phyloP scores from a whole-genome alignment of 495 filamentous ascomycete genomes.

The Daldinia childiae region DNA sequence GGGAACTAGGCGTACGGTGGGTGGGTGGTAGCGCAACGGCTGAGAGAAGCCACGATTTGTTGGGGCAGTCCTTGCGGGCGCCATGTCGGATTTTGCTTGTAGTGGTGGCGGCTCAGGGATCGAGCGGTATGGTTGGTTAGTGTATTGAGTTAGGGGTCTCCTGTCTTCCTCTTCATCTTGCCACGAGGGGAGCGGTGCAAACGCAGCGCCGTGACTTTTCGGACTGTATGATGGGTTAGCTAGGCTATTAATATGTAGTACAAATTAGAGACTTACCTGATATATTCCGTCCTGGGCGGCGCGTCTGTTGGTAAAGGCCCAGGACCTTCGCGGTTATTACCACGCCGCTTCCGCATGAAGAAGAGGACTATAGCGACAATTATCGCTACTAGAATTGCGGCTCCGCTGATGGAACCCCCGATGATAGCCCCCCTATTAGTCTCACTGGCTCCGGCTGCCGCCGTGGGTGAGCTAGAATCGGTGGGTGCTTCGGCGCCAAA shows the following conservation, averaged over 20 bases:
- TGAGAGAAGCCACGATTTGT: slow-evolving; percentile 37
- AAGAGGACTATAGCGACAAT: slow-evolving; percentile 42
- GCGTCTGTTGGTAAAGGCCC: slow-evolving; percentile 35
- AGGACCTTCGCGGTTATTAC: slow-evolving; percentile 50
- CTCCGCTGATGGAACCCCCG: slow-evolving; percentile 55
- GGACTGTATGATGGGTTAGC: slow-evolving; percentile 31
- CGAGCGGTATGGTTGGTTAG: slow-evolving; percentile 25
- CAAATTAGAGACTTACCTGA: slow-evolving; percentile 41
- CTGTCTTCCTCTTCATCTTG: slow-evolving; percentile 44
- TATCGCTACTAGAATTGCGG: slow-evolving; percentile 48
- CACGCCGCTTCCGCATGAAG: slow-evolving; percentile 46
- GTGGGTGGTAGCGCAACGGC: slow-evolving; percentile 41
- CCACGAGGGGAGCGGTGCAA: slow-evolving; percentile 47
- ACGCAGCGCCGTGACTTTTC: slow-evolving; percentile 44
- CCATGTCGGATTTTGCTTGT: slow-evolving; percentile 10
- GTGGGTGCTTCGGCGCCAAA: slow-evolving; percentile 22
- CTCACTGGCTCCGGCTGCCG: slow-evolving; percentile 11
- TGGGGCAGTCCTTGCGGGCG: slow-evolving; percentile 6
- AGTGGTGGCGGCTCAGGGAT: slow-evolving; percentile 21
- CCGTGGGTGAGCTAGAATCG: slow-evolving; percentile 19
- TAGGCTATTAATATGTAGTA: neutral
- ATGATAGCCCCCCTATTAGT: slow-evolving; percentile 55
- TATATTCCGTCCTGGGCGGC: slow-evolving; percentile 45
- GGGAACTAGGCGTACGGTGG: slow-evolving; percentile 7
- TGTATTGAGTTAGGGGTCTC: slow-evolving; percentile 27